Evolutionary conservation across 2,329 filamentous ascomycete species (phyloP), one percentile per base, ranked within the genome.

Genomic region (Colletotrichum plurivorum): DNA sequence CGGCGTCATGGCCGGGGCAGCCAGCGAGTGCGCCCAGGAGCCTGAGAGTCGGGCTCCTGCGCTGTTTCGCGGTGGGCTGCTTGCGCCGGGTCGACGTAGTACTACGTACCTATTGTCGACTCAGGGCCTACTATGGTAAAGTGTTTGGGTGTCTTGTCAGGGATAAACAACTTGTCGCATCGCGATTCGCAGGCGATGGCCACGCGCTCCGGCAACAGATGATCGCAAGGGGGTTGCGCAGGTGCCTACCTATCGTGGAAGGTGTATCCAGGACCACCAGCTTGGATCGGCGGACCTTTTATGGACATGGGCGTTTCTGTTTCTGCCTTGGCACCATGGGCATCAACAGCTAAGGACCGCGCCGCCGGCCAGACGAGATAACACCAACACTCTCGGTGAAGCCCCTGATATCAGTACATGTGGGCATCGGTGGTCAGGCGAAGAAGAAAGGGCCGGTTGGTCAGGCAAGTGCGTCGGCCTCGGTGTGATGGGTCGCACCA

Each of bases 161-260:
- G 43, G 43, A 51, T 43, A 45, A 20, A 51, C 31, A 51, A 48
- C n/a, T 63, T 51, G 45, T 31, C 31, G 7, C 27, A 36, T 53
- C 53, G 53, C 51, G 46, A 36, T 46, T 58, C 48, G 20, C 13
- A 58, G n/a, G 20, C 36, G 59, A 46, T 48, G 52, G 7, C 20
- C 45, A 53, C 63, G 27, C 22, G 27, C 22, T 67, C 27, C 7
- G 20, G 55, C 49, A 61, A 22, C 20, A 58, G 54, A 54, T 13
- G 46, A 31, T 66, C 52, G 43, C 55, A 65, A 59, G 66, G 62
- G 62, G 54, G 51, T 27, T 15, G 36, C 36, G 55, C 55, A 27
- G 45, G 66, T 49, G 49, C 55, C 18, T 69, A 55, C 66, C 61
- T 56, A 60, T 69, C 54, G 45, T 59, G 66, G 61, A 69, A 69